These are phyloP conservation scores for Nannochloropsis gaditana DNA, from an alignment of 108 stramenopile genomes.

Conservation along the genomic window DNA sequence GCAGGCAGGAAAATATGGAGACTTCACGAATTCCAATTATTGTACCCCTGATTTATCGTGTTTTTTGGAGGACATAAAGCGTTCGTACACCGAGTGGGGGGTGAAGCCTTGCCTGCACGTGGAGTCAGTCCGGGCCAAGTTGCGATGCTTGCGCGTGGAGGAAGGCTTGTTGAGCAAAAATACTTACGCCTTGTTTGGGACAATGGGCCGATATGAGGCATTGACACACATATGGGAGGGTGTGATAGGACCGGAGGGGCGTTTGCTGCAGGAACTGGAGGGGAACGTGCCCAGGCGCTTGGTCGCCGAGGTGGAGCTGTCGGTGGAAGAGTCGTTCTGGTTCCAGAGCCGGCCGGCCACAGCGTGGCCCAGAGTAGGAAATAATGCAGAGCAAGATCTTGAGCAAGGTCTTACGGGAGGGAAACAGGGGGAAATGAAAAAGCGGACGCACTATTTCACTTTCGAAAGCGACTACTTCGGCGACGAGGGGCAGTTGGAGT, in stretches of 20 bases:
- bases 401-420: not conserved
- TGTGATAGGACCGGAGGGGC: conserved; percentile 8
- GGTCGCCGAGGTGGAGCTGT: not conserved
- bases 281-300: not conserved
- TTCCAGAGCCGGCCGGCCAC: not conserved
- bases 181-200: not conserved
- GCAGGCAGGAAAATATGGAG: not conserved
- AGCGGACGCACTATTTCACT: not conserved
- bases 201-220: not conserved
- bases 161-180: not conserved
- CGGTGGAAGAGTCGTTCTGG: not conserved
- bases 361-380: no score
- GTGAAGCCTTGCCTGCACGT: not conserved
- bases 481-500: not conserved
- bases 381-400: no score
- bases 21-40: not conserved
- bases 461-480: conserved; percentile 11
- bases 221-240: conserved; percentile 1
- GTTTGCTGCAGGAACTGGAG: not conserved
- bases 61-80: conserved; percentile 6
- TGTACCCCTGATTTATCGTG: not conserved
- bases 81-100: not conserved
- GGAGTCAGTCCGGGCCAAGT: not conserved
- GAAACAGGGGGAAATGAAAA: not conserved
- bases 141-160: not conserved